phyloP scores from a whole-genome alignment of 208 protist genomes.

The Zelonia costaricensis region DNA sequence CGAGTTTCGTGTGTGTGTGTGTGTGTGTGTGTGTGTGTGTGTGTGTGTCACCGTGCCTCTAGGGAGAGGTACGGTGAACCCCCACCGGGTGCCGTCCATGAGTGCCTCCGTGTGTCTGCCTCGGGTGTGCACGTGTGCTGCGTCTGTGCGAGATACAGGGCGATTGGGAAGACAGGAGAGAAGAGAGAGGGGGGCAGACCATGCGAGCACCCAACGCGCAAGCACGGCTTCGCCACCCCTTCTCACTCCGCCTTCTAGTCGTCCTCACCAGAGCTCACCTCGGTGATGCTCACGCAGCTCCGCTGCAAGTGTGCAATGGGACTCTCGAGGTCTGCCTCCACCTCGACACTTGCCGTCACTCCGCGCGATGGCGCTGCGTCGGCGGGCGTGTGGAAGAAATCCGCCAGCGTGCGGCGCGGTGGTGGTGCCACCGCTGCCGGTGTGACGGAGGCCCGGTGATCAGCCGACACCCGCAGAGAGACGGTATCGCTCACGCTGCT shows the following conservation, averaged over 20 bases:
- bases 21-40: not conserved
- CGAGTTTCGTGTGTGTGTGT: not conserved
- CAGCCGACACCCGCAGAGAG: not conserved
- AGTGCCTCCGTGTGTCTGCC: too few species aligned
- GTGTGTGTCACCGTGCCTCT: too few species aligned
- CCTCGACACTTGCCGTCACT: not conserved
- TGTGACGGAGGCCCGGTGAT: not conserved
- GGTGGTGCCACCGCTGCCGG: not conserved
- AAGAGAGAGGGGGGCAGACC: too few species aligned
- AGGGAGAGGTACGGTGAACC: too few species aligned
- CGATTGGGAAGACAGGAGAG: too few species aligned
- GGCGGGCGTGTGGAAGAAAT: not conserved
- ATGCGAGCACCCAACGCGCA: too few species aligned
- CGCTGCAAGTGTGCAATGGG: not conserved
- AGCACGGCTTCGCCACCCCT: not conserved
- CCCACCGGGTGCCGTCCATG: too few species aligned
- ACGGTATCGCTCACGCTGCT: not conserved
- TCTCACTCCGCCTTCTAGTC: not conserved
- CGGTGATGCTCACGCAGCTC: conserved; percentile 5
- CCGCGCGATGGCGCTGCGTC: not conserved
- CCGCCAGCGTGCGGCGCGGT: not conserved
- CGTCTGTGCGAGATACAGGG: too few species aligned
- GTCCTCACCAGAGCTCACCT: conserved; percentile 12
- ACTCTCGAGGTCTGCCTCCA: not conserved
- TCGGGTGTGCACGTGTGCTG: too few species aligned